Evolutionary conservation across 1,284 basidiomycete species (phyloP).

Genomic region (Ustilago loliicola): DNA sequence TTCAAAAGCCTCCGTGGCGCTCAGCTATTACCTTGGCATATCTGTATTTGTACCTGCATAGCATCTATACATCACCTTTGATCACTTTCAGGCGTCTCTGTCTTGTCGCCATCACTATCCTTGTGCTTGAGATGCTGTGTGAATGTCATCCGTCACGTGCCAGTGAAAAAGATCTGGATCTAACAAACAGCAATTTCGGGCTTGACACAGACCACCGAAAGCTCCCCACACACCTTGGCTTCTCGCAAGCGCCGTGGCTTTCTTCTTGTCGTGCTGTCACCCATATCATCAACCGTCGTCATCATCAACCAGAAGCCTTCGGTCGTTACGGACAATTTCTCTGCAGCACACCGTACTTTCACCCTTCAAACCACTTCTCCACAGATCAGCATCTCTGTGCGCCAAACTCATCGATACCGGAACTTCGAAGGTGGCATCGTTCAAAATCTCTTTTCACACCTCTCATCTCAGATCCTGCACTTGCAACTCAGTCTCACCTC

Average conservation of each 20-base stretch:
- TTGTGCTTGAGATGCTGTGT: neutral
- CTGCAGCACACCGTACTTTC: too few species aligned
- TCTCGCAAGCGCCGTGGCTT: constrained; percentile 1
- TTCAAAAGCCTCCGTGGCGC: neutral
- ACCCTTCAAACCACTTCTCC: too few species aligned
- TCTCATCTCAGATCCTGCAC: too few species aligned
- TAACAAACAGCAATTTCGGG: neutral
- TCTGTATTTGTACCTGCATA: constrained; percentile 47
- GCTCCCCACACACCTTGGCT: constrained; percentile 8
- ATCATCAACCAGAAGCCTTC: neutral
- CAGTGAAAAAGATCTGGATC: neutral
- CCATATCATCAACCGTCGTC: neutral
- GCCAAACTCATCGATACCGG: too few species aligned
- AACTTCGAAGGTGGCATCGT: too few species aligned
- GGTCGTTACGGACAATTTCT: neutral
- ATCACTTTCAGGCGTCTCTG: too few species aligned
- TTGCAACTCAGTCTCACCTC: neutral
- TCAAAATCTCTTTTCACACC: too few species aligned
- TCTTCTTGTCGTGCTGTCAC: constrained; percentile 7
- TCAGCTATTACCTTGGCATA: neutral
- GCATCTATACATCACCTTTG: constrained; percentile 2
- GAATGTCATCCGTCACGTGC: constrained; percentile 7
- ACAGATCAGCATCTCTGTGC: too few species aligned
- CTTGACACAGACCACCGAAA: constrained; percentile 22
- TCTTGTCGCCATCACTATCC: neutral